phyloP scores from a whole-genome alignment of 1,284 basidiomycete genomes.

The Trichosporon inkin region DNA sequence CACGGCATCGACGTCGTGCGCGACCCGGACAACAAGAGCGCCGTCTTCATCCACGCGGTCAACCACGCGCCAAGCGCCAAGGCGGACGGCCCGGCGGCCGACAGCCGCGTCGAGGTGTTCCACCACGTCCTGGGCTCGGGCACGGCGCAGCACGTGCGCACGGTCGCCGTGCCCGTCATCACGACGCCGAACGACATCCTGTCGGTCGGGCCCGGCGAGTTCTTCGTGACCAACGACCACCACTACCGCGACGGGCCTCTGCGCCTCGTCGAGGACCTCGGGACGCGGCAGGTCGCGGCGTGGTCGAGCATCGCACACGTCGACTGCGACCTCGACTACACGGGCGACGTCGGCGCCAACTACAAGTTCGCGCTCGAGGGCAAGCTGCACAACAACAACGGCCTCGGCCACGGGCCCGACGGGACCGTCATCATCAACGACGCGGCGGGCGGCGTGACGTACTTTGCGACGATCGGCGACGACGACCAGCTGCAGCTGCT shows the following conservation, averaged over 20 bases:
- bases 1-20: slow-evolving; percentile 39
- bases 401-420: slow-evolving; percentile 29
- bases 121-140: slow-evolving; percentile 22
- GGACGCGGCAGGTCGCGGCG: slow-evolving; percentile 15
- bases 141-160: slow-evolving; percentile 24
- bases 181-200: slow-evolving; percentile 36
- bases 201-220: slow-evolving; percentile 22
- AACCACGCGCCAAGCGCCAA: slow-evolving; percentile 29
- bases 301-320: slow-evolving; percentile 26
- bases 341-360: slow-evolving; percentile 11
- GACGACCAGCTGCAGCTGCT: slow-evolving; percentile 13
- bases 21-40: slow-evolving; percentile 20
- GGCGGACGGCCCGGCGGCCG: slow-evolving; percentile 9
- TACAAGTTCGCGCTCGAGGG: slow-evolving; percentile 23
- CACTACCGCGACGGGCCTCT: slow-evolving; percentile 26
- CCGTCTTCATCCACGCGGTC: slow-evolving; percentile 36
- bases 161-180: slow-evolving; percentile 28
- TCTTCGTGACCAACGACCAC: slow-evolving; percentile 41
- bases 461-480: slow-evolving; percentile 10
- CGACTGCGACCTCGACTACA: slow-evolving; percentile 10
- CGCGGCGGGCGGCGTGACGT: slow-evolving; percentile 28
- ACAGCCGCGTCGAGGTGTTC: slow-evolving; percentile 37
- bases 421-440: slow-evolving; percentile 25
- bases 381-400: slow-evolving; percentile 37
- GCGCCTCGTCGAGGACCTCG: slow-evolving; percentile 30